Evolutionary conservation across 129 eudicot genomes (phyloP), one percentile per base, ranked within the genome.

Genomic region (Artemisia tridentata): DNA sequence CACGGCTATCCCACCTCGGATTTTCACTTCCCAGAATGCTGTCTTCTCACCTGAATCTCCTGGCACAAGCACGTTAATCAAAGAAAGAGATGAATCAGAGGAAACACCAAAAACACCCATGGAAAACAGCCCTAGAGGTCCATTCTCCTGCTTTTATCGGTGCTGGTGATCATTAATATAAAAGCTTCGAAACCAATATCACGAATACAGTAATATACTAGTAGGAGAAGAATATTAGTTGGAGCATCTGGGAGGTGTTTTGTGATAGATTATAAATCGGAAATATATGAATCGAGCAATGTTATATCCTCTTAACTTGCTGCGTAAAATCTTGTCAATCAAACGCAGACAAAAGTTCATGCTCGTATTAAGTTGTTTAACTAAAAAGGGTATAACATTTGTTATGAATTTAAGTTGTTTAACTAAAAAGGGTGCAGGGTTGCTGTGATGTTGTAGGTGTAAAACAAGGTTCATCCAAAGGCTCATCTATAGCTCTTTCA

Each of bases 41-140:
- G 72, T 85, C 43, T 79, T 82, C 45, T 84, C 80, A 69, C 96
- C 91, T 0, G 91, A 81, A 2, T 86, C 96, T 31, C 96, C 91
- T 14, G 95, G 96, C 27, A 84, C 91, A 52, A 82, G 93, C 45
- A 80, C 92, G 0, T 79, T 89, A 66, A 89, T 89, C 74, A 58
- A 65, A 41, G 61, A 15, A 38, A 29, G 60, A 51, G 56, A 50
- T 1, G 17, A 2, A 14, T 50, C 55, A 48, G 85, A 76, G 10
- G 92, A 75, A 59, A 80, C 92, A 15, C 88, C 96, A 2, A 89
- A 77, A 63, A 78, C 84, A 0, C 84, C 83, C 2, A 63, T 61
- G 83, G 92, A 82, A 45, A 81, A 82, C 18, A 67, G 66, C 52
- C 69, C 84, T 0, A 34, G 78, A 59, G 80, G 92, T 38, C 76